These are phyloP conservation scores for Claviceps fusiformis DNA, from an alignment of 2,329 filamentous ascomycete species.

Conservation along the genomic window DNA sequence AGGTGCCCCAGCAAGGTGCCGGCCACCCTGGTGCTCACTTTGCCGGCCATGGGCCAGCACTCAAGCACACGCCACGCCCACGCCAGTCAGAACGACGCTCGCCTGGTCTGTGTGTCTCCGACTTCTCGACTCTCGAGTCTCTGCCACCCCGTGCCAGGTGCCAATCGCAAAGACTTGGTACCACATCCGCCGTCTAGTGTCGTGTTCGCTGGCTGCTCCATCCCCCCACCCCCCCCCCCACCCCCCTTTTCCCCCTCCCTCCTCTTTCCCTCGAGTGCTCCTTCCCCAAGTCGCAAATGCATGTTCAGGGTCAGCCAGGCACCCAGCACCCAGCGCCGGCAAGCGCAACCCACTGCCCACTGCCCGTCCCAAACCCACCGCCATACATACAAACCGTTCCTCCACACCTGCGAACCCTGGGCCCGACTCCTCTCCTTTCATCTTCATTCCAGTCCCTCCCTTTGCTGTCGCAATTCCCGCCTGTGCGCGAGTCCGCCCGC, in stretches of 20 bases:
- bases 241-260: background rate
- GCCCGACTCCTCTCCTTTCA: slow-evolving; percentile 15
- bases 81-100: background rate
- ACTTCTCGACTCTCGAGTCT: background rate
- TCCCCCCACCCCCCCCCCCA: background rate
- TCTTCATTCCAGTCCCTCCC: slow-evolving; percentile 20
- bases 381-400: slow-evolving; percentile 10
- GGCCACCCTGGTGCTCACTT: too few relatives aligned
- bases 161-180: background rate
- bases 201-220: background rate
- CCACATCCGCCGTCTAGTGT: background rate
- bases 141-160: background rate
- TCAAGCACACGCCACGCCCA: background rate
- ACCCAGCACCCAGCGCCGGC: background rate
- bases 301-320: background rate
- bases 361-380: background rate
- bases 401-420: slow-evolving; percentile 5
- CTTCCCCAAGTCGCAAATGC: background rate
- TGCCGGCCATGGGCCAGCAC: background rate
- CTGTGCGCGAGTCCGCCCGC: slow-evolving; percentile 8
- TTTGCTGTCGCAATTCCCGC: slow-evolving; percentile 13
- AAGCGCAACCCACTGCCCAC: background rate
- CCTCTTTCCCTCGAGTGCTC: background rate
- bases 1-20: too few relatives aligned
- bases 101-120: background rate